A percentile compares a stretch with the other conserved stretches of the same genome.
Conservation (phyloP, 208 protist genomes). For the Tritrichomonas musculus region DNA sequence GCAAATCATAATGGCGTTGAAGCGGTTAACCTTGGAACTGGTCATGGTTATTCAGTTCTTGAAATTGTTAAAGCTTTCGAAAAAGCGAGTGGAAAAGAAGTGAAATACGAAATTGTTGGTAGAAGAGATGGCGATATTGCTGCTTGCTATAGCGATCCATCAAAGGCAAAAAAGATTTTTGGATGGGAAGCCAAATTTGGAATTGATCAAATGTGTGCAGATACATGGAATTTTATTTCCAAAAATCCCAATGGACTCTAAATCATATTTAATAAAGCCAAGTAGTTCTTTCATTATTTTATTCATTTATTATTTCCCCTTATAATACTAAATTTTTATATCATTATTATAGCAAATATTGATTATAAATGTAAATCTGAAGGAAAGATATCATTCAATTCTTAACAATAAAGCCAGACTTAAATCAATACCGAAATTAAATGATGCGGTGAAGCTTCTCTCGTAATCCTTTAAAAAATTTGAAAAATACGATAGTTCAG, state of each 20-base stretch:
- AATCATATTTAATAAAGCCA: too few relatives aligned
- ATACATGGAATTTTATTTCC: slow-evolving; percentile 53
- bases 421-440: too few relatives aligned
- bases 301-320: too few relatives aligned
- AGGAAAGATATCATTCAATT: too few relatives aligned
- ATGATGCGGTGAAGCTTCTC: too few relatives aligned
- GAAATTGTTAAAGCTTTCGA: slow-evolving; percentile 36
- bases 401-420: too few relatives aligned
- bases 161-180: slow-evolving; percentile 19
- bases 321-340: too few relatives aligned
- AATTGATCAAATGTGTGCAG: slow-evolving; percentile 64
- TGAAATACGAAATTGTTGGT: background rate
- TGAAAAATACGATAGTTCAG: too few relatives aligned
- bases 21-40: slow-evolving; percentile 34
- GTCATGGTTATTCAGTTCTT: slow-evolving; percentile 24
- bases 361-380: too few relatives aligned
- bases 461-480: too few relatives aligned
- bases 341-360: too few relatives aligned
- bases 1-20: background rate
- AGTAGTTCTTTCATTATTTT: too few relatives aligned
- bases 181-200: slow-evolving; percentile 60
- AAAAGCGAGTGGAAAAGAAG: slow-evolving; percentile 9
- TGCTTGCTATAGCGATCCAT: slow-evolving; percentile 36
- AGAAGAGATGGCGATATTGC: slow-evolving; percentile 38
- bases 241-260: slow-evolving; percentile 11